Conservation (phyloP, 1,284 basidiomycete genomes). For the Ceratobasidium sp. region DNA sequence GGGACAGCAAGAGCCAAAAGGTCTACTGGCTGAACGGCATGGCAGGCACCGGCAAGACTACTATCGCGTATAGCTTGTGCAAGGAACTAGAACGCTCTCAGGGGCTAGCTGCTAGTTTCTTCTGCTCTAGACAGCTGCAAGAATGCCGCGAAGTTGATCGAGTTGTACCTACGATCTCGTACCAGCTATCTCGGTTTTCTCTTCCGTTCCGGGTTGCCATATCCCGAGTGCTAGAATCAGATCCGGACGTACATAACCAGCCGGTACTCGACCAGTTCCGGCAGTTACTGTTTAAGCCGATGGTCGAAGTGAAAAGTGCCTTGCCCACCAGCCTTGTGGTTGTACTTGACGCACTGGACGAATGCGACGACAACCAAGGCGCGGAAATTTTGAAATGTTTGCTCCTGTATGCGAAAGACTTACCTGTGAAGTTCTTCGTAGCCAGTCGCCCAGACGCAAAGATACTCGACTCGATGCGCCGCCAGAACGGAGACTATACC, state of each 20-base stretch:
- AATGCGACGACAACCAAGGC: constrained; percentile 1
- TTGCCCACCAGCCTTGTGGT: not conserved
- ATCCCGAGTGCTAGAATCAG: not conserved
- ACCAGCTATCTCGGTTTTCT: constrained; percentile 10
- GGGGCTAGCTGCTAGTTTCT: constrained; percentile 2
- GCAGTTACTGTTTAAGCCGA: not conserved
- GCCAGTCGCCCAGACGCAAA: not conserved
- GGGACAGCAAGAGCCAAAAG: not conserved
- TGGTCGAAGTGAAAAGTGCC: not conserved
- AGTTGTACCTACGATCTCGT: not conserved
- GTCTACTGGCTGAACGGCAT: constrained; percentile 28
- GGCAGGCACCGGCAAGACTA: too few species aligned
- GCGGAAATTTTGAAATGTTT: not conserved
- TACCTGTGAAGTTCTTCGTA: not conserved
- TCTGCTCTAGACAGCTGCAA: too few species aligned
- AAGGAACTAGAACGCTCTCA: not conserved
- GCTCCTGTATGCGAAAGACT: not conserved
- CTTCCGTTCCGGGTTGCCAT: not conserved
- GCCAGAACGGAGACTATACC: too few species aligned
- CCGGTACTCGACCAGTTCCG: not conserved
- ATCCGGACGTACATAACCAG: not conserved
- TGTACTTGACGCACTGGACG: constrained; percentile 19
- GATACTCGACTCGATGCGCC: not conserved
- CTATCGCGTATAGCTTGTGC: constrained; percentile 31
- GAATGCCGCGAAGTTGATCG: not conserved